These are phyloP conservation scores for Thalia dealbata DNA, from an alignment of 176 grass and related monocot genomes.

Conservation along the genomic window DNA sequence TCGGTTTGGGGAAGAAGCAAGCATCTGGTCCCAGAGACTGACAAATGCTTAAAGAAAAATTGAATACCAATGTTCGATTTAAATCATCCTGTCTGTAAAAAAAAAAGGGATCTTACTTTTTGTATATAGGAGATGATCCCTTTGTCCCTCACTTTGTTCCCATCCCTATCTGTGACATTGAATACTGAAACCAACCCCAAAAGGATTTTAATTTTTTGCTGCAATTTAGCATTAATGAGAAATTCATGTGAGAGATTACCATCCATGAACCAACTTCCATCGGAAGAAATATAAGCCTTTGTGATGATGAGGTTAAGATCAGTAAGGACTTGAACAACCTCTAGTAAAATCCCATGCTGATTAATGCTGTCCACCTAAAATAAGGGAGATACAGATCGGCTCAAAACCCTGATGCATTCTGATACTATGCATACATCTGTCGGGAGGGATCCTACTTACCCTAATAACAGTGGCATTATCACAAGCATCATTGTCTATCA, in stretches of 20 bases:
- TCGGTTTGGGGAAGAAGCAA: conserved; percentile 42
- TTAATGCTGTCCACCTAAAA: conserved; percentile 69
- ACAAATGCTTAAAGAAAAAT: background rate
- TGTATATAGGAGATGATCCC: conserved; percentile 63
- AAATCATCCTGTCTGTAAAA: background rate
- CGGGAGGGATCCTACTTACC: conserved; percentile 5
- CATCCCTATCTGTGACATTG: conserved; percentile 62
- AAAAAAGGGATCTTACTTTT: conserved; percentile 24
- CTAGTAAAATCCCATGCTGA: conserved; percentile 63
- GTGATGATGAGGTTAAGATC: conserved; percentile 76
- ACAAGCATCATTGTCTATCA: conserved; percentile 69
- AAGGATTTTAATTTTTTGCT: background rate
- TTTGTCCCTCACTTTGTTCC: conserved; percentile 54
- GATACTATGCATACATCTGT: background rate
- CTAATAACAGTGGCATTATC: conserved; percentile 59
- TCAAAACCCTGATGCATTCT: background rate
- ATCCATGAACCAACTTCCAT: conserved; percentile 94
- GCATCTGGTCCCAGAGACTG: conserved; percentile 68
- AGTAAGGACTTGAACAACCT: conserved; percentile 80
- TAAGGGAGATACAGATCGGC: background rate
- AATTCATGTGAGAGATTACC: conserved; percentile 25
- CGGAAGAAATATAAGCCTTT: conserved; percentile 79
- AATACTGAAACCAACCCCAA: conserved; percentile 41
- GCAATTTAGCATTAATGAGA: background rate
- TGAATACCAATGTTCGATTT: background rate